Base-by-base conservation (phyloP, 2,329 filamentous ascomycete species). In the Colletotrichum orchidophilum region DNA sequence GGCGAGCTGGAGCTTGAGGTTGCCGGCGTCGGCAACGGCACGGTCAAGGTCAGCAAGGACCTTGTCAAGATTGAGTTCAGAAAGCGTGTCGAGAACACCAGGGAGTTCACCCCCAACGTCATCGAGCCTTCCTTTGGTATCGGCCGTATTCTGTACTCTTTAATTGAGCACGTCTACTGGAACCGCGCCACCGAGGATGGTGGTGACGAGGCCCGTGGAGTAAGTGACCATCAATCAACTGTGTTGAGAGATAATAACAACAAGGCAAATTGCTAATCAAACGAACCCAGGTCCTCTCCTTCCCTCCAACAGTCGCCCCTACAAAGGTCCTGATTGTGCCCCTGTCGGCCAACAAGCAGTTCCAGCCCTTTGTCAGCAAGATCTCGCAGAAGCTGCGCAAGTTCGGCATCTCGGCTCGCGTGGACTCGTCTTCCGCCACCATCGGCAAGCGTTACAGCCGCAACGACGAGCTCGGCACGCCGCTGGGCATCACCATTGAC, bases 101-200 rank as follows among this genome's bases (percentile, higher is more conserved):
- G 96, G 77, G 95, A 98, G 81, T 99, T 94, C 85, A 97, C 93
- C 0, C 96, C 96, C 71, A 98, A 98, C 79, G 95, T 97, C 58
- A 97, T 98, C 76, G 96, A 99, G 85, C 96, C 96, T 1, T 98
- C 96, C 0, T 99, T 98, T 78, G 96, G 96, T 86, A 97, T 98
- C 78, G 96, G 96, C 71, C 91, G 96, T 77, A 98, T 98, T 73
- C 86, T 98, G 70, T 98, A 97, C 86, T 92, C 93, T 72, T 85
- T 99, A 77, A 93, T 97, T 79, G 96, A 99, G 85, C 96, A 99
- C 84, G 91, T 90, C 80, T 99, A 95, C 89, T 99, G 96, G 96
- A 94, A 92, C 64, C 93, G 96, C 74, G 87, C 80, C 65, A 87
- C 80, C 71, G 89, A 83, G 9, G 81, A 91, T 62, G 92, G 91